Evolutionary conservation across 176 grass and related monocot species (phyloP).

Genomic region (Poa annua): DNA sequence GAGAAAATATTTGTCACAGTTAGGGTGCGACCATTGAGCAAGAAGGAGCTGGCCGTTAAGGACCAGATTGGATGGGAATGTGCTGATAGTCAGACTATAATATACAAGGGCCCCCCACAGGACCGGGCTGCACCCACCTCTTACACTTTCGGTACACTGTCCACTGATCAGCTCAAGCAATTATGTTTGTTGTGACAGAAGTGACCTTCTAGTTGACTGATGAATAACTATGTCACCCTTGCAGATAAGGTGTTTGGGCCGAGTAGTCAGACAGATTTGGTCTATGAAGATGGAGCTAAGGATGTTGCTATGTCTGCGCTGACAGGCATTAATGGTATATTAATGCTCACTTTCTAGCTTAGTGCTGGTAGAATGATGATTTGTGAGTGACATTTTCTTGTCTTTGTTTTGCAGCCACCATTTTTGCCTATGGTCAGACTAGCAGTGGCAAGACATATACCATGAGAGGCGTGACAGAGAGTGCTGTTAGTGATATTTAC

Average conservation of each 20-base stretch:
- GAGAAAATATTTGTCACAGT: constrained; percentile 99
- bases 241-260: constrained; percentile 64
- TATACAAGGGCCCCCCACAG: constrained; percentile 62
- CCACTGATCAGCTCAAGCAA: constrained; percentile 22
- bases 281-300: constrained; percentile 92
- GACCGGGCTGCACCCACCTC: constrained; percentile 63
- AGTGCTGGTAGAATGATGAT: constrained; percentile 5
- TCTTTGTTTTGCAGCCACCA: constrained; percentile 62
- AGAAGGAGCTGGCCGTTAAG: constrained; percentile 66
- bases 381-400: not conserved
- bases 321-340: constrained; percentile 59
- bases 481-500: constrained; percentile 84
- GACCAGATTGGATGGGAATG: constrained; percentile 82
- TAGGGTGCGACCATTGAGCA: constrained; percentile 76
- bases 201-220: constrained; percentile 29
- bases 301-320: constrained; percentile 71
- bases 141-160: constrained; percentile 79
- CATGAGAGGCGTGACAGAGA: constrained; percentile 88
- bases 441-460: constrained; percentile 99
- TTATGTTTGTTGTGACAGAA: constrained; percentile 21
- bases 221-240: constrained; percentile 27
- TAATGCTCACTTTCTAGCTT: constrained; percentile 24
- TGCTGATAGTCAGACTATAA: constrained; percentile 67
- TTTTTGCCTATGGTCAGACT: constrained; percentile 96
- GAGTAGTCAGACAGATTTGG: constrained; percentile 51